phyloP scores from a whole-genome alignment of 2,329 filamentous ascomycete species.

The Alternaria panax region DNA sequence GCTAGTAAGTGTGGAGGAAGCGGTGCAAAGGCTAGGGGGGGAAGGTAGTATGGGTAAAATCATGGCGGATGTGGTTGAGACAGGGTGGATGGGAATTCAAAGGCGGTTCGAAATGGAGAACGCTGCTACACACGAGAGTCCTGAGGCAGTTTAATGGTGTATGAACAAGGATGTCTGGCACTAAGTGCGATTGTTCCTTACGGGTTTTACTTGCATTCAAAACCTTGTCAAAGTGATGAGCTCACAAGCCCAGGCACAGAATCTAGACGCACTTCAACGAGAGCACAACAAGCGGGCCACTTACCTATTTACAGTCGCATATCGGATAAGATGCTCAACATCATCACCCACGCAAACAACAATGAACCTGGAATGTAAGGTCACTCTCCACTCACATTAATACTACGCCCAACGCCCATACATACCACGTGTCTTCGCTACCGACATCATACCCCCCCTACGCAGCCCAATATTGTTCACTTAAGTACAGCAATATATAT shows the following conservation, averaged over 20 bases:
- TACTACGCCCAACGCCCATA: neutral
- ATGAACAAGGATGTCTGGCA: neutral
- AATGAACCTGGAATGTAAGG: too few relatives aligned
- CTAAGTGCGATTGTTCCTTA: neutral
- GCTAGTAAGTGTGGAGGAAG: constrained; percentile 55
- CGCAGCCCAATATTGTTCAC: neutral
- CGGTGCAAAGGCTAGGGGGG: constrained; percentile 47
- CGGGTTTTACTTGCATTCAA: neutral
- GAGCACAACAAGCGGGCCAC: neutral
- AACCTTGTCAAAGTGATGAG: neutral
- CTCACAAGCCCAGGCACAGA: neutral
- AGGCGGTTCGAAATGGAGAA: constrained; percentile 43
- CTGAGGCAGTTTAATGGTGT: constrained; percentile 19
- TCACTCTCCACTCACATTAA: neutral
- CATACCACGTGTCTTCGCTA: constrained; percentile 5
- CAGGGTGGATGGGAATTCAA: constrained; percentile 55
- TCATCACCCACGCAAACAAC: neutral
- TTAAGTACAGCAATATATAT: constrained; percentile 1
- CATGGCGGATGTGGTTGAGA: constrained; percentile 56
- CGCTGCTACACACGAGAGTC: constrained; percentile 28
- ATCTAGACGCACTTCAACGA: neutral
- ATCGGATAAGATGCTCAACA: neutral
- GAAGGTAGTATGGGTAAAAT: constrained; percentile 40
- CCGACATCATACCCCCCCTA: neutral
- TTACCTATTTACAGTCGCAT: neutral